These are phyloP conservation scores for Daldinia bambusicola DNA, from an alignment of 495 filamentous ascomycete genomes.

Conservation along the genomic window DNA sequence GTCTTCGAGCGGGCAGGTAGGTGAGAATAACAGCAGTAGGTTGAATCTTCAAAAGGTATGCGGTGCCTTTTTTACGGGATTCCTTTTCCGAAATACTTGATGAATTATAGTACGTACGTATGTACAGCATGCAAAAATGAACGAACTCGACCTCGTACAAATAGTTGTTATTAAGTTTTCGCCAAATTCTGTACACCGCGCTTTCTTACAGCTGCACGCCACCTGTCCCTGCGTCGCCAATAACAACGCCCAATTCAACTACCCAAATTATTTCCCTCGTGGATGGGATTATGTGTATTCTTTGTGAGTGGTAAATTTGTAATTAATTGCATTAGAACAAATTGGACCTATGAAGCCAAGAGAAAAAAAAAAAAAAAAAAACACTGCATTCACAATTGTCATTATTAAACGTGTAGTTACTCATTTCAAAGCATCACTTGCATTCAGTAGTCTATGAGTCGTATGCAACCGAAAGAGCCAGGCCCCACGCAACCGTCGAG, in stretches of 20 bases:
- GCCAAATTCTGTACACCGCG: slow-evolving; percentile 1
- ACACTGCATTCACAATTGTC: background rate
- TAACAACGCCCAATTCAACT: slow-evolving; percentile 1
- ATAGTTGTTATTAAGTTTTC: slow-evolving; percentile 1
- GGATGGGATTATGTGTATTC: background rate
- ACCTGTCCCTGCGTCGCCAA: slow-evolving; percentile 25
- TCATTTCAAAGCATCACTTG: slow-evolving; percentile 41
- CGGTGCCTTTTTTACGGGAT: background rate
- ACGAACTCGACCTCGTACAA: too few relatives aligned
- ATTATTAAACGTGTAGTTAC: slow-evolving; percentile 1
- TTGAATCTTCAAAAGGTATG: background rate
- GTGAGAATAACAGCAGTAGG: background rate
- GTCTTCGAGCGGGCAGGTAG: background rate
- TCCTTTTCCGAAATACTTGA: background rate
- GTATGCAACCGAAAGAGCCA: slow-evolving; percentile 53
- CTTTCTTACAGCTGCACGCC: slow-evolving; percentile 29
- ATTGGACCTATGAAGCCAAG: background rate
- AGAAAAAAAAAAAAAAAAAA: too few relatives aligned
- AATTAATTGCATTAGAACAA: background rate
- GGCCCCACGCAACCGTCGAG: slow-evolving; percentile 47
- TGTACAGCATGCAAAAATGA: background rate
- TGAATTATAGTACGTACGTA: background rate
- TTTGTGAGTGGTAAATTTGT: background rate
- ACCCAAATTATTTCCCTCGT: background rate
- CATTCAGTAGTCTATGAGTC: slow-evolving; percentile 57